Base-by-base conservation (phyloP, 345 rosid genomes). In the Bruguiera parviflora region DNA sequence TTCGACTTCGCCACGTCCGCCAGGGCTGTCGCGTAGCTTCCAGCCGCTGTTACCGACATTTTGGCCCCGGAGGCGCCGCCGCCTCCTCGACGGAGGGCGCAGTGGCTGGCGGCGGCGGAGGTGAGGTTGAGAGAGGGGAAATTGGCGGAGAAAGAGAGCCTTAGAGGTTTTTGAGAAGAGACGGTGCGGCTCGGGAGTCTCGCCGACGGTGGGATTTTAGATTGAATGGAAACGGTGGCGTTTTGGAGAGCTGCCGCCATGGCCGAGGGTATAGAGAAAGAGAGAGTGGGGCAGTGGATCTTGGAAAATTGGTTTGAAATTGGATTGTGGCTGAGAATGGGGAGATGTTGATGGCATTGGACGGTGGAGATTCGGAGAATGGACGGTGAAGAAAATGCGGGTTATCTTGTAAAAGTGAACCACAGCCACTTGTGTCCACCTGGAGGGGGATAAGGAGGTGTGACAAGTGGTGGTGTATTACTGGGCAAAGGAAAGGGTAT, bases 11-110 rank as follows among this genome's bases (percentile, higher is more conserved):
- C 97, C 3, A 91, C 74, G 61, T 91, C 97, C 21, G 87, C 91
- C 0, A 94, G 77, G 1, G 97, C 97, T 24, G 75, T 35, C n/a
- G 96, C 97, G 84, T 91, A 94, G 75, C 87, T 91, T 32, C 78
- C 62, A 3, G 95, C 88, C 0, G 83, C 92, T 1, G 90, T 68
- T 0, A 90, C 84, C 5, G 84, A 67, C 91, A 87, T 88, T 51
- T 76, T 81, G n/a, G 87, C 73, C 13, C 86, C 90, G 13, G 63
- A 31, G 28, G 81, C 62, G 20, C 87, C 70, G 33, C 77, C 55
- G 66, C 75, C 37, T 8, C 37, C 9, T 1, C 37, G 71, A 67
- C 75, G 72, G 63, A 75, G 81, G 80, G 52, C 75, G 61, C 73
- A 35, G 67, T 9, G 77, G 65, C 3, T n/a, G 70, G 74, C 7